A percentile compares a stretch with the other conserved stretches of the same genome.
These are phyloP conservation scores for Sphaerostilbella broomeana DNA, from an alignment of 2,329 filamentous ascomycete genomes.

Conservation along the genomic window DNA sequence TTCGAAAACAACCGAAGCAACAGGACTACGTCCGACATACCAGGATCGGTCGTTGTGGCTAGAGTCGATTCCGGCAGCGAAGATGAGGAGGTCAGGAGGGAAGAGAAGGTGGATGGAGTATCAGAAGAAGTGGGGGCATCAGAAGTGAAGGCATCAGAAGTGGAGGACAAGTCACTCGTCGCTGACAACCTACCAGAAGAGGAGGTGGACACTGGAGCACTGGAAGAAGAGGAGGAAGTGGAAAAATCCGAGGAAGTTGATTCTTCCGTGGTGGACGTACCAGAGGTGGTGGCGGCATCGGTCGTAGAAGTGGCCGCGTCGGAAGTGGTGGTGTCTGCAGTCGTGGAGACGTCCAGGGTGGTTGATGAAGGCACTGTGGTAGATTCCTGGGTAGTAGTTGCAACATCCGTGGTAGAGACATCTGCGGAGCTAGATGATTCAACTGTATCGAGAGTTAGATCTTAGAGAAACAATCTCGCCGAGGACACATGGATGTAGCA, in stretches of 20 bases:
- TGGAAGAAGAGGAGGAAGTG: constrained; percentile 22
- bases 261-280: constrained; percentile 24
- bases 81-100: constrained; percentile 15
- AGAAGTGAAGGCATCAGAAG: constrained; percentile 22
- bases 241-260: constrained; percentile 26
- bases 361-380: not conserved
- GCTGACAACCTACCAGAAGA: constrained; percentile 28
- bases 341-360: not conserved
- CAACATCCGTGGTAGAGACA: constrained; percentile 1
- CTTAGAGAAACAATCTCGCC: not conserved
- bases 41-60: constrained; percentile 19
- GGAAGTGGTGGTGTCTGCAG: not conserved
- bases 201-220: constrained; percentile 24
- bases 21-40: constrained; percentile 25
- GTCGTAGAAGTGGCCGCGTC: constrained; percentile 12
- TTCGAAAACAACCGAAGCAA: constrained; percentile 14
- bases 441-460: not conserved
- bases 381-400: constrained; percentile 7
- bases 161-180: constrained; percentile 18
- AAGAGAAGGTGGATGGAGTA: constrained; percentile 19
- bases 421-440: not conserved
- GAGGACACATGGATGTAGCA: not conserved
- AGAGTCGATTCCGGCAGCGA: constrained; percentile 13
- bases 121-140: constrained; percentile 23
- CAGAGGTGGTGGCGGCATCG: constrained; percentile 14